Conservation (phyloP, 2,329 filamentous ascomycete genomes). For the Peltaster fructicola region DNA sequence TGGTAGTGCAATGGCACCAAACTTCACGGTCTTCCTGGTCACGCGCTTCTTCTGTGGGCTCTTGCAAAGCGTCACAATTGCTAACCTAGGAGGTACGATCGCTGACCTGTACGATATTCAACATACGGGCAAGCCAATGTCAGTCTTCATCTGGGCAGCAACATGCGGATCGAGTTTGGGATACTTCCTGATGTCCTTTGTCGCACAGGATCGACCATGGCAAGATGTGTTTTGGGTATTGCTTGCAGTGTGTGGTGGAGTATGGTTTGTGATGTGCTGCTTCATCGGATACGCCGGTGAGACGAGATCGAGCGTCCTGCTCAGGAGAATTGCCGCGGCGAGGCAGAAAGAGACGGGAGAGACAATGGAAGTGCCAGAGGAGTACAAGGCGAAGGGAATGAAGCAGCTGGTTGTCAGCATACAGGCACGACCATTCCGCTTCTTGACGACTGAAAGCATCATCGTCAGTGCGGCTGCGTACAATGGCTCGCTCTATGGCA, state of each 20-base stretch:
- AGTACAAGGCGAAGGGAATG: conserved; percentile 5
- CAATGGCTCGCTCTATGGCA: conserved; percentile 32
- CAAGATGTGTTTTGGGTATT: conserved; percentile 12
- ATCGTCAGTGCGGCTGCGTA: conserved; percentile 29
- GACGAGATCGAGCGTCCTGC: conserved; percentile 15
- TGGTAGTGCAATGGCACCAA: conserved; percentile 24
- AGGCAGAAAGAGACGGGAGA: conserved; percentile 47
- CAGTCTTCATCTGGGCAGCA: conserved; percentile 20
- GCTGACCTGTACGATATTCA: conserved; percentile 31
- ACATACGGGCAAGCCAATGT: conserved; percentile 26
- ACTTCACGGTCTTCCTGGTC: conserved; percentile 24
- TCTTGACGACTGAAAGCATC: conserved; percentile 30
- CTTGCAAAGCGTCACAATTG: conserved; percentile 21
- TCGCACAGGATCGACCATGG: conserved; percentile 11
- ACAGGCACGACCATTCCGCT: conserved; percentile 30
- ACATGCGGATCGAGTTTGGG: conserved; percentile 21
- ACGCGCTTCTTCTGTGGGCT: conserved; percentile 23
- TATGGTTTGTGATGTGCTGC: conserved; percentile 11
- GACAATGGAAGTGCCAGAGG: conserved; percentile 5
- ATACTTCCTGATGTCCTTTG: conserved; percentile 19
- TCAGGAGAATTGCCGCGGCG: conserved; percentile 38
- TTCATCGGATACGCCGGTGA: conserved; percentile 16
- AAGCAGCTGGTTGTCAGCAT: conserved; percentile 19
- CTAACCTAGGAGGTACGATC: conserved; percentile 24
- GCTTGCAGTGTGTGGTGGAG: conserved; percentile 11